These are phyloP conservation scores for Aspergillus cristatus DNA, from an alignment of 495 filamentous ascomycete genomes.

Conservation along the genomic window DNA sequence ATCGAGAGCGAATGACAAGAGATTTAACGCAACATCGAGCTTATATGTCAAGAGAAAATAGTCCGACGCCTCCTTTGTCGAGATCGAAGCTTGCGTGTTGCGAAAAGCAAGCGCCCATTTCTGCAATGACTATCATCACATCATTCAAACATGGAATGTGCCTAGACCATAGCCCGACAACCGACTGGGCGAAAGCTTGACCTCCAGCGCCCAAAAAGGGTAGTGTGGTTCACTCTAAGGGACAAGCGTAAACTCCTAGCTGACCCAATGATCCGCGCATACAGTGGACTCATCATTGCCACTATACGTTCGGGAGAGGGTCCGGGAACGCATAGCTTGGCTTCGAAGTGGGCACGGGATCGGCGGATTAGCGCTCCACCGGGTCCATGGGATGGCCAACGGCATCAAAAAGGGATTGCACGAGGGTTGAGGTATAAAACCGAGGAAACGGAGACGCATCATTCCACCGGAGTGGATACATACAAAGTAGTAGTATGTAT, in stretches of 20 bases:
- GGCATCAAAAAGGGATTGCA: background rate
- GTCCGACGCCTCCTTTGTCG: background rate
- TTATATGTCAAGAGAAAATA: slow-evolving; percentile 4
- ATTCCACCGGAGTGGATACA: background rate
- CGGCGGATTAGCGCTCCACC: slow-evolving; percentile 2
- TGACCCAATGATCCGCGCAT: slow-evolving; percentile 2
- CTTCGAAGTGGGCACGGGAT: slow-evolving; percentile 8
- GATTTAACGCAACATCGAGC: slow-evolving; percentile 4
- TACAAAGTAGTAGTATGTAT: too few species aligned
- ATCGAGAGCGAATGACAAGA: slow-evolving; percentile 1
- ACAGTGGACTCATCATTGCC: slow-evolving; percentile 3
- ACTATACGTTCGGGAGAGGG: slow-evolving; percentile 7
- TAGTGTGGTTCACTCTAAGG: background rate
- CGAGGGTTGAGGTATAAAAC: background rate
- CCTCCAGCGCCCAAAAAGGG: slow-evolving; percentile 1
- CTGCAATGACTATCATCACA: slow-evolving; percentile 7
- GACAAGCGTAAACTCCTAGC: background rate
- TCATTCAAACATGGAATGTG: slow-evolving; percentile 3
- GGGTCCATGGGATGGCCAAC: slow-evolving; percentile 3
- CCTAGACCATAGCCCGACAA: slow-evolving; percentile 2
- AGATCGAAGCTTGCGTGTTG: slow-evolving; percentile 6
- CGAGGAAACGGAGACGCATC: background rate
- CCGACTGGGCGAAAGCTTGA: background rate
- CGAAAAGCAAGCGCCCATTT: slow-evolving; percentile 3
- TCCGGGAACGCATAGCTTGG: slow-evolving; percentile 7